These are phyloP conservation scores for Coemansia sp. DNA, from an alignment of 192 early-diverging fungal genomes.

Conservation along the genomic window DNA sequence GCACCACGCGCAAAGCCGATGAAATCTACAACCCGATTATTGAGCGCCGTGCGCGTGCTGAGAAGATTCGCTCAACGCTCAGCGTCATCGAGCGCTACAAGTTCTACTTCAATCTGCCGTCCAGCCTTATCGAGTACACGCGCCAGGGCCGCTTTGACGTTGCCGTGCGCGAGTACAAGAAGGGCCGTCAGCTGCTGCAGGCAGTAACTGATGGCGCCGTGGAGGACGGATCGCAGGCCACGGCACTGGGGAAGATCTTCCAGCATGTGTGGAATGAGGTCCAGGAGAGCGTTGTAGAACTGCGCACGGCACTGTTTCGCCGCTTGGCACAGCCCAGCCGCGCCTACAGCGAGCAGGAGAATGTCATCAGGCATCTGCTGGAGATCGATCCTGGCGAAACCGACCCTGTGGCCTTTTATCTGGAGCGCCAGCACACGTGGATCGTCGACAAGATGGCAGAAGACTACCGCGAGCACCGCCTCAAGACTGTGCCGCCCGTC, in stretches of 20 bases:
- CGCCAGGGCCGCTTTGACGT: constrained; percentile 85
- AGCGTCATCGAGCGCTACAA: constrained; percentile 92
- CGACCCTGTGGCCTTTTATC: constrained; percentile 87
- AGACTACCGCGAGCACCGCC: constrained; percentile 61
- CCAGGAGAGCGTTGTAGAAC: constrained; percentile 70
- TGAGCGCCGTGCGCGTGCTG: constrained; percentile 77
- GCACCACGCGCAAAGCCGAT: constrained; percentile 65
- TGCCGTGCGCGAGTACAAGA: constrained; percentile 93
- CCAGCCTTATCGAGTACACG: constrained; percentile 77
- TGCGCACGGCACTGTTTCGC: constrained; percentile 71
- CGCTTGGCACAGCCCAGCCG: constrained; percentile 73
- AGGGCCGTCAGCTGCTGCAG: constrained; percentile 80
- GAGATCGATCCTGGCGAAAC: constrained; percentile 62
- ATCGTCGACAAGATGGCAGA: constrained; percentile 74
- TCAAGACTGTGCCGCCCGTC: constrained; percentile 39
- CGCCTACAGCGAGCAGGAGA: constrained; percentile 85
- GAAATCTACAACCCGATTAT: constrained; percentile 85
- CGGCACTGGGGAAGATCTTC: constrained; percentile 71
- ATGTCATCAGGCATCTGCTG: constrained; percentile 70
- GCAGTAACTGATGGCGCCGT: constrained; percentile 47
- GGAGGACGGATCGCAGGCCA: constrained; percentile 14
- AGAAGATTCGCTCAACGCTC: constrained; percentile 87
- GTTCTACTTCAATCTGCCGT: constrained; percentile 96
- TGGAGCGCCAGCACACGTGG: constrained; percentile 85
- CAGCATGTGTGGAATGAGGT: constrained; percentile 94